phyloP scores from a whole-genome alignment of 1,139 yeast genomes.

The Lodderomyces beijingensis region DNA sequence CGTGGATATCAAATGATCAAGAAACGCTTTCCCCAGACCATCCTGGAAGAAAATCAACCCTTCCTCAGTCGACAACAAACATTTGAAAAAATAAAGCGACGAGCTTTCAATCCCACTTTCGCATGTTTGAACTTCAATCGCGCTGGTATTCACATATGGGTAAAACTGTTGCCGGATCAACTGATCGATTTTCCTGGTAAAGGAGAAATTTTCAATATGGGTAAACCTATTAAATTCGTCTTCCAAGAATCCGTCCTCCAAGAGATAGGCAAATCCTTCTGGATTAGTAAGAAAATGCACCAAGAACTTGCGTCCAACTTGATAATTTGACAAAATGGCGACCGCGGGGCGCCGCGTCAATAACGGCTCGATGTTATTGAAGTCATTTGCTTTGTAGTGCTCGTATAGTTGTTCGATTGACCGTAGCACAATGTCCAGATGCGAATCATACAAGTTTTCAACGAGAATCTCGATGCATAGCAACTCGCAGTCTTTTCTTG shows the following conservation, averaged over 20 bases:
- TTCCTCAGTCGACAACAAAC: conserved; percentile 73
- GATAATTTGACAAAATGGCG: conserved; percentile 19
- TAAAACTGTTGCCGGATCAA: conserved; percentile 20
- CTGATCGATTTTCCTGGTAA: conserved; percentile 22
- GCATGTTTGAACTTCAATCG: conserved; percentile 6
- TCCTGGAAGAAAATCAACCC: conserved; percentile 50
- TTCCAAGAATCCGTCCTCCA: conserved; percentile 30
- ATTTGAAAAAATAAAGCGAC: conserved; percentile 79
- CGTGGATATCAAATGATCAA: conserved; percentile 23
- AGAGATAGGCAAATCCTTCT: conserved; percentile 34
- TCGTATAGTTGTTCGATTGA: conserved; percentile 46
- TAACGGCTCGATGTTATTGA: conserved; percentile 20
- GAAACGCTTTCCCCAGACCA: conserved; percentile 21
- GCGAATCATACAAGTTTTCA: conserved; percentile 67
- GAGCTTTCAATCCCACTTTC: conserved; percentile 13
- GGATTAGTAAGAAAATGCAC: conserved; percentile 27
- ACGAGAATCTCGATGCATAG: conserved; percentile 51
- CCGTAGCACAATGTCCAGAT: conserved; percentile 49
- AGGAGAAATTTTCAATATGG: conserved; percentile 19
- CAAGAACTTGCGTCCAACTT: conserved; percentile 25
- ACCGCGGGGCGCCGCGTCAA: conserved; percentile 32
- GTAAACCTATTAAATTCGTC: conserved; percentile 29
- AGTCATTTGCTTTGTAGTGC: conserved; percentile 13
- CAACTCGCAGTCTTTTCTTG: conserved; percentile 27
- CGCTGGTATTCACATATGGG: conserved; percentile 18